Percentiles rank a stretch among this genome's conserved stretches.
Evolutionary conservation across 2,329 filamentous ascomycete genomes (phyloP).

Genomic region (Cryphonectria parasitica): DNA sequence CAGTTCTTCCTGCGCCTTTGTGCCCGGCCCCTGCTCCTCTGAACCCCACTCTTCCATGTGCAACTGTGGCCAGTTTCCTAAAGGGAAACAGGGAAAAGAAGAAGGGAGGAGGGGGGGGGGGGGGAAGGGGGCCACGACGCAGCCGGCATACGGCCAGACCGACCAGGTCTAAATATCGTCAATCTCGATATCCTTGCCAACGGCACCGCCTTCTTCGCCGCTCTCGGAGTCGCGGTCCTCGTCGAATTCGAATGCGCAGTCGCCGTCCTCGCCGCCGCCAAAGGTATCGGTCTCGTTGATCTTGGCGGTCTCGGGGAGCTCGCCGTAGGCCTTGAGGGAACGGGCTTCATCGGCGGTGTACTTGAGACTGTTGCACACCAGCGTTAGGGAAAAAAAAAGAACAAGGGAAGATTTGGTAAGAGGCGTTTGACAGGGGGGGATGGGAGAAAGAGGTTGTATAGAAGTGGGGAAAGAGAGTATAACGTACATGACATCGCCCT

Average conservation of each 20-base stretch:
- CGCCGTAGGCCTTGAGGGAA: constrained; percentile 93
- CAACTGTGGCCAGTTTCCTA: too few species aligned
- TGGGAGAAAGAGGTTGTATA: background rate
- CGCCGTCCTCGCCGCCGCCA: constrained; percentile 88
- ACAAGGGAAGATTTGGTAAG: too few species aligned
- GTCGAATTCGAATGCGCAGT: constrained; percentile 98
- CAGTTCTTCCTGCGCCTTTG: constrained; percentile 50
- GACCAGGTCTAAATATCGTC: constrained; percentile 78
- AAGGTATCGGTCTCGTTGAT: constrained; percentile 99
- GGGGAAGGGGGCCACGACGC: too few species aligned
- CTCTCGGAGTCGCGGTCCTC: constrained; percentile 77
- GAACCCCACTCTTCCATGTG: background rate
- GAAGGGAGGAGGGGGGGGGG: background rate
- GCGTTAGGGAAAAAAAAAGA: background rate
- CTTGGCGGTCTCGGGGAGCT: constrained; percentile 96
- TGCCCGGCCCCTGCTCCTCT: too few species aligned
- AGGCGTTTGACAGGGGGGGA: too few species aligned
- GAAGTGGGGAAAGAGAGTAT: background rate
- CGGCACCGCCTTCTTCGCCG: constrained; percentile 59
- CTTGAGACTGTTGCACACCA: constrained; percentile 61
- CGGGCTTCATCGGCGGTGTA: constrained; percentile 96
- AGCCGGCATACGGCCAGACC: background rate
- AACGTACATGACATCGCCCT: constrained; percentile 75
- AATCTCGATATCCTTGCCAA: constrained; percentile 82
- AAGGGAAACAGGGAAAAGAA: background rate